A percentile compares a stretch with the other conserved stretches of the same genome.
phyloP scores from a whole-genome alignment of 2,329 filamentous ascomycete genomes.

The Gaeumannomyces tritici region DNA sequence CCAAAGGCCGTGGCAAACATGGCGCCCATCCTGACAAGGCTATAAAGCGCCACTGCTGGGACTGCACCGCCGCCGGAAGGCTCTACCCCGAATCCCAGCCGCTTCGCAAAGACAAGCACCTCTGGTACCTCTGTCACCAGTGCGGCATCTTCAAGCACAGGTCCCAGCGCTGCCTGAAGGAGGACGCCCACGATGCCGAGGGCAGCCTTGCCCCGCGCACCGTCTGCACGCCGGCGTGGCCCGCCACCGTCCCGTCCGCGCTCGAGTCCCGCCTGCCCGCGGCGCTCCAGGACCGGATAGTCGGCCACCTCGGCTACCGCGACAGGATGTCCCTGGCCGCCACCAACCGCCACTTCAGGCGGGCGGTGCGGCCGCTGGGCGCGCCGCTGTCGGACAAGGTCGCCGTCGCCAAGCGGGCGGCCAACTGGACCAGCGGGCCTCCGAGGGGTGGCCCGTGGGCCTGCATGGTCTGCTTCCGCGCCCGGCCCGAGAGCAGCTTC shows the following conservation, averaged over 20 bases:
- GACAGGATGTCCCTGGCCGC: not conserved
- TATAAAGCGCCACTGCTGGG: constrained; percentile 1
- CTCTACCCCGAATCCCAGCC: not conserved
- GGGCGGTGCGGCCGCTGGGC: not conserved
- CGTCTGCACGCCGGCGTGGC: not conserved
- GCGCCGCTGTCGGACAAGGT: not conserved
- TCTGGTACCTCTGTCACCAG: constrained; percentile 1
- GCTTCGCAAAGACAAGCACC: not conserved
- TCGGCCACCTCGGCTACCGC: not conserved
- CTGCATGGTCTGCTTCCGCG: not conserved
- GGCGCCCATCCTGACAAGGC: not conserved
- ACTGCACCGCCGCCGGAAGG: not conserved
- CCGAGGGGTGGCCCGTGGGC: not conserved
- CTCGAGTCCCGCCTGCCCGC: not conserved
- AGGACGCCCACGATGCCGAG: not conserved
- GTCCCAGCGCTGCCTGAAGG: not conserved
- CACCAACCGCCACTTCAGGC: constrained; percentile 1
- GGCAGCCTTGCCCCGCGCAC: not conserved
- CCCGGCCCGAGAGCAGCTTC: not conserved
- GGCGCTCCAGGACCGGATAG: not conserved
- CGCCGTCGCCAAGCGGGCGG: not conserved
- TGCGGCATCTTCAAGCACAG: not conserved
- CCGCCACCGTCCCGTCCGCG: not conserved
- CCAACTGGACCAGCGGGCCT: not conserved
- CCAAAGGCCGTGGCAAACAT: not conserved